phyloP scores from a whole-genome alignment of 257 asterid genomes.

The Ophiorrhiza pumila region DNA sequence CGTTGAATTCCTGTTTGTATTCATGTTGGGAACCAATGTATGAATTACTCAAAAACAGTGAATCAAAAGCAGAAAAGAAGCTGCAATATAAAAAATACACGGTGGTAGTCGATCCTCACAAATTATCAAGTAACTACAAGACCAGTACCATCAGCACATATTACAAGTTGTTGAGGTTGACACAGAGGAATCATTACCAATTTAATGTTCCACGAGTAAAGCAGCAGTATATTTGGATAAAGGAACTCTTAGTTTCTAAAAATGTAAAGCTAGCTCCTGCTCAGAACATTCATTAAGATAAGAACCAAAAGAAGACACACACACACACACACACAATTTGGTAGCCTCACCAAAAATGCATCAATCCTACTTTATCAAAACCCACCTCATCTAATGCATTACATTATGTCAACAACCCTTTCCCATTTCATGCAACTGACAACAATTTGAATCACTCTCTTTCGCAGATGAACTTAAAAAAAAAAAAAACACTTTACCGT shows the following conservation, averaged over 20 bases:
- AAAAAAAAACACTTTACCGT: neutral
- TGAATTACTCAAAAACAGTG: slow-evolving; percentile 12
- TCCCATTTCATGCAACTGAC: neutral
- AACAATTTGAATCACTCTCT: neutral
- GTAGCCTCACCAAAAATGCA: neutral
- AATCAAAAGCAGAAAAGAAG: slow-evolving; percentile 1
- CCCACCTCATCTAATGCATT: neutral
- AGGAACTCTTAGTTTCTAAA: neutral
- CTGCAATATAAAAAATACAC: neutral
- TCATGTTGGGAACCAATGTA: slow-evolving; percentile 16
- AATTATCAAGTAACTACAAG: neutral
- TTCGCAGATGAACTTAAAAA: neutral
- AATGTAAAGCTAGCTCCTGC: neutral
- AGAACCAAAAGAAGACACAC: neutral
- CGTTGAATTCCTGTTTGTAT: slow-evolving; percentile 64
- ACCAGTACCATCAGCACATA: neutral
- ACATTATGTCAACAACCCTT: neutral
- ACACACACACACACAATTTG: neutral
- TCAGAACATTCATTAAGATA: neutral
- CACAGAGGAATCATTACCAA: neutral
- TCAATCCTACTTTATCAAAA: neutral
- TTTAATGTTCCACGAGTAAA: neutral
- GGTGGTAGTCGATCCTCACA: neutral
- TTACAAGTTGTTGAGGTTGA: too few species aligned
- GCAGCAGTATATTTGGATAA: neutral